A percentile compares a stretch with the other conserved stretches of the same genome.
These are phyloP conservation scores for Persicaria maculosa DNA, from an alignment of 148 eudicot species.

Conservation along the genomic window DNA sequence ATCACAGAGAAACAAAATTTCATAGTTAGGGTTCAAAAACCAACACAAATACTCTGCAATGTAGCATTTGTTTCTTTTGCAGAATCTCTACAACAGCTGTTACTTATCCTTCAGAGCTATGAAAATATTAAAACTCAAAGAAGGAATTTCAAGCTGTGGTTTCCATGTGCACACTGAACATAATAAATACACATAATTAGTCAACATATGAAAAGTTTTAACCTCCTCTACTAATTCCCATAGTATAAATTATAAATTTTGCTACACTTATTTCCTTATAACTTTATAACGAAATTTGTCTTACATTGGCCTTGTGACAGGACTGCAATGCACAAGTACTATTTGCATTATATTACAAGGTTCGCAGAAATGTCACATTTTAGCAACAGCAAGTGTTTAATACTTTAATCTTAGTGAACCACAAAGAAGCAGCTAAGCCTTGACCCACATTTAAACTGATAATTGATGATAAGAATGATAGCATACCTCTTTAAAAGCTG, in stretches of 20 bases:
- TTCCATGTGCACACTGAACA: neutral
- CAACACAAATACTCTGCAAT: neutral
- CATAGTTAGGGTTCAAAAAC: neutral
- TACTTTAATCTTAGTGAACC: neutral
- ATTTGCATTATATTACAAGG: neutral
- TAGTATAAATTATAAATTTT: too few species aligned
- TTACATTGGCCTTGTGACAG: too few species aligned
- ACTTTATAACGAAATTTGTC: too few species aligned
- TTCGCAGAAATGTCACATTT: neutral
- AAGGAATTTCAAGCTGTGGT: neutral
- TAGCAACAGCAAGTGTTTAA: neutral
- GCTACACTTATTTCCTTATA: too few species aligned
- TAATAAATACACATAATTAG: neutral
- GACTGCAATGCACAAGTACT: too few species aligned
- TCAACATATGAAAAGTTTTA: neutral
- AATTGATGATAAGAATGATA: neutral
- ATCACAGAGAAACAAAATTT: neutral
- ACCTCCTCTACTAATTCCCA: neutral
- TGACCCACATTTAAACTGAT: neutral
- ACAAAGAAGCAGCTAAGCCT: neutral
- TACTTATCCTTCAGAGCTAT: neutral
- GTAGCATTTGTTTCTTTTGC: neutral
- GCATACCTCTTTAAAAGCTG: constrained; percentile 60
- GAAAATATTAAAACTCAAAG: neutral
- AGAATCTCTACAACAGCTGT: neutral